These are phyloP conservation scores for Peronospora tabacina DNA, from an alignment of 352 stramenopile species.

Conservation along the genomic window DNA sequence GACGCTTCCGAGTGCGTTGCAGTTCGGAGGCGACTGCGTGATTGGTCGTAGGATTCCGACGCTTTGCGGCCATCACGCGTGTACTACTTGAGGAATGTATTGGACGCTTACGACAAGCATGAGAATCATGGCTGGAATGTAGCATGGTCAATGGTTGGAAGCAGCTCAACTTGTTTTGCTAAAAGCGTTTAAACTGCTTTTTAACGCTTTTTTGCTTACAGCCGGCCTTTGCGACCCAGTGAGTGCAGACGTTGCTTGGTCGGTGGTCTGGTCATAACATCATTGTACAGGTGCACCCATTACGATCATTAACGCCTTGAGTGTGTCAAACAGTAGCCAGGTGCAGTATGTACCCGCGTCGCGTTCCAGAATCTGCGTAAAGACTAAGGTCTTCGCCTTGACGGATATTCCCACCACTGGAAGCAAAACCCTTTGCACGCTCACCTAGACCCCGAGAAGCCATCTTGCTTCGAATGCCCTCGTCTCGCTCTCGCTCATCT, in stretches of 20 bases:
- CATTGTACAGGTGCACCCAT: neutral
- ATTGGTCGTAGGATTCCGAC: constrained; percentile 30
- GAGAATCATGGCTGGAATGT: constrained; percentile 3
- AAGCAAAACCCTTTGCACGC: constrained; percentile 32
- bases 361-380: constrained; percentile 34
- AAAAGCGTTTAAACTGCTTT: constrained; percentile 9
- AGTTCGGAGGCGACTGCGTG: constrained; percentile 33
- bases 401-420: constrained; percentile 25
- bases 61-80: neutral
- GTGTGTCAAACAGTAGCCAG: neutral
- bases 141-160: constrained; percentile 22
- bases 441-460: constrained; percentile 35
- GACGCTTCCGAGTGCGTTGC: constrained; percentile 47
- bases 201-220: constrained; percentile 18
- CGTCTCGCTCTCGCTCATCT: constrained; percentile 41
- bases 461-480: constrained; percentile 50
- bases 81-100: constrained; percentile 9
- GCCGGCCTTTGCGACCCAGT: constrained; percentile 53
- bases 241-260: constrained; percentile 42
- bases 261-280: constrained; percentile 22
- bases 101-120: constrained; percentile 21
- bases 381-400: constrained; percentile 38
- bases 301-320: too few species aligned
- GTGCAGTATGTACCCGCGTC: constrained; percentile 38
- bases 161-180: constrained; percentile 1